Evolutionary conservation across 257 asterid species (phyloP).

Genomic region (Solanum ahanhuiri): DNA sequence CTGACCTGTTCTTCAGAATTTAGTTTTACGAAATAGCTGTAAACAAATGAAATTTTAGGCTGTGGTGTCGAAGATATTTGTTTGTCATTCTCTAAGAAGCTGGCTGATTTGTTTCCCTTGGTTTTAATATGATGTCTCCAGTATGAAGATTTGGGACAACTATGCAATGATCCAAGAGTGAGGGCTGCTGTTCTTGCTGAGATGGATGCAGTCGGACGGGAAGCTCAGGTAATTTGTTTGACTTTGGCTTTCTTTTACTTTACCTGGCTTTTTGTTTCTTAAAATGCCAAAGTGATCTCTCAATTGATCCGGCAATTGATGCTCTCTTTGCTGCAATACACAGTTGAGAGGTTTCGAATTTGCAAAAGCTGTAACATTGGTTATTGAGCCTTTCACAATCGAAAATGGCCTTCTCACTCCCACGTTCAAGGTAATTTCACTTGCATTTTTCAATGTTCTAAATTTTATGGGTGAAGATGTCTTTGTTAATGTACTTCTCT

Average conservation of each 20-base stretch:
- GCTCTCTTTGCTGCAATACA: conserved; percentile 13
- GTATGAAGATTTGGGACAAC: conserved; percentile 62
- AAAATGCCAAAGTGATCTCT: neutral
- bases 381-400: conserved; percentile 72
- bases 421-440: conserved; percentile 65
- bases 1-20: neutral
- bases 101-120: neutral
- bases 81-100: neutral
- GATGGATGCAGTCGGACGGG: conserved; percentile 78
- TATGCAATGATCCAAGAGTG: conserved; percentile 69
- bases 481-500: neutral
- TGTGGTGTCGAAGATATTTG: neutral
- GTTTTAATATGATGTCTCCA: conserved; percentile 13
- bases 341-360: conserved; percentile 93
- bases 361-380: conserved; percentile 69
- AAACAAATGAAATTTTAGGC: neutral
- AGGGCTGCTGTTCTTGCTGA: conserved; percentile 91
- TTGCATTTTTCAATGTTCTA: neutral
- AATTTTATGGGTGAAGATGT: neutral
- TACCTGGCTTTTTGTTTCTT: neutral
- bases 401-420: conserved; percentile 89
- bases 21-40: neutral
- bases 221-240: conserved; percentile 62
- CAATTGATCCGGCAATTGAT: neutral
- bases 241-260: neutral